These are phyloP conservation scores for Austroboletus eburneus DNA, from an alignment of 768 basidiomycete genomes.

Conservation along the genomic window DNA sequence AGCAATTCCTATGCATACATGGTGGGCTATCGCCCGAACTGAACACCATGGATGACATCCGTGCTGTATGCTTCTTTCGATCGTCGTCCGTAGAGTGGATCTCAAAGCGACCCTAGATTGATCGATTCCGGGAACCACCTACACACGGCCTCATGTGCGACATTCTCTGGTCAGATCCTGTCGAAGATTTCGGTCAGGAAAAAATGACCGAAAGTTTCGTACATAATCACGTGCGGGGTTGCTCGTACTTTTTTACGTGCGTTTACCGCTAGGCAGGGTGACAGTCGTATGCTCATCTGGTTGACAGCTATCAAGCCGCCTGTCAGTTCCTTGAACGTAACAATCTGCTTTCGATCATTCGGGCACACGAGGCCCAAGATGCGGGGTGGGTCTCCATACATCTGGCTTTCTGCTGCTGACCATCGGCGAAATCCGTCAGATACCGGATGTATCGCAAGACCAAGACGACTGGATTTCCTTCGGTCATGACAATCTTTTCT, in stretches of 20 bases:
- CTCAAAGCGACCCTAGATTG: conserved; percentile 49
- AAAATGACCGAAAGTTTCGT: conserved; percentile 61
- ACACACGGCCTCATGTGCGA: conserved; percentile 75
- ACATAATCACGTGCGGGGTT: conserved; percentile 71
- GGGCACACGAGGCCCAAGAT: conserved; percentile 97
- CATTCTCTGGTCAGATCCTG: conserved; percentile 70
- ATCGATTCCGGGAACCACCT: conserved; percentile 70
- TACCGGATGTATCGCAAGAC: conserved; percentile 95
- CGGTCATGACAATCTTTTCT: conserved; percentile 96
- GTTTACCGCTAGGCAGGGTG: no score
- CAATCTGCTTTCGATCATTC: conserved; percentile 82
- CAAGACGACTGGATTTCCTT: conserved; percentile 88
- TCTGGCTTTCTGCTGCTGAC: neutral
- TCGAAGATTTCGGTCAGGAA: conserved; percentile 69
- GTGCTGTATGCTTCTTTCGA: conserved; percentile 5
- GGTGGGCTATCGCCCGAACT: conserved; percentile 71
- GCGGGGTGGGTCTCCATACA: conserved; percentile 60
- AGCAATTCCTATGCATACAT: conserved; percentile 75
- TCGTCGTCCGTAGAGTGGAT: no score
- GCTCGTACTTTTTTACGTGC: conserved; percentile 75
- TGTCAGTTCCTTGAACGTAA: conserved; percentile 94
- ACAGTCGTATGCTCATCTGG: conserved; percentile 25
- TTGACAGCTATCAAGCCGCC: conserved; percentile 71
- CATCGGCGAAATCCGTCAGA: conserved; percentile 33
- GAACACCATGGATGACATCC: conserved; percentile 54